Conservation (phyloP, 352 stramenopile genomes). For the Globisporangium emineosum region DNA sequence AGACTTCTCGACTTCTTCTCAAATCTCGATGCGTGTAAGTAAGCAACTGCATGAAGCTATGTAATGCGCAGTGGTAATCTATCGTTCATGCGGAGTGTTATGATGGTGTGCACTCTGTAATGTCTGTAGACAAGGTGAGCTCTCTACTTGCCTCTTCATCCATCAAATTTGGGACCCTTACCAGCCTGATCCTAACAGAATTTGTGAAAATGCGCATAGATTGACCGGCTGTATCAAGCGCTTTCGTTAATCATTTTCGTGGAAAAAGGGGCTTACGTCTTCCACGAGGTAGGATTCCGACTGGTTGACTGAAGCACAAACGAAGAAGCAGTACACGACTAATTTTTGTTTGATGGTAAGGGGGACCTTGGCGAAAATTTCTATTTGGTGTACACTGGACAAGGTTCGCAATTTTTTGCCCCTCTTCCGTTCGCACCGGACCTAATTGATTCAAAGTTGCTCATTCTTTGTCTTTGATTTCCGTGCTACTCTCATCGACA, state of each 20-base stretch:
- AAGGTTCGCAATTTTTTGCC: conserved; percentile 34
- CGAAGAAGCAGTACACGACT: neutral
- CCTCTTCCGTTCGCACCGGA: neutral
- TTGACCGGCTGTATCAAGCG: conserved; percentile 76
- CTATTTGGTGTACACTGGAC: conserved; percentile 72
- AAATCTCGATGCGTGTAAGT: conserved; percentile 70
- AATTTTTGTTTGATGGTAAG: conserved; percentile 22
- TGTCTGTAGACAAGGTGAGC: conserved; percentile 32
- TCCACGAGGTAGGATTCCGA: conserved; percentile 40
- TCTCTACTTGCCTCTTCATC: neutral
- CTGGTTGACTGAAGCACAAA: neutral
- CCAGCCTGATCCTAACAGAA: neutral
- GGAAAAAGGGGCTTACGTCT: conserved; percentile 52
- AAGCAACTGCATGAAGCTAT: conserved; percentile 2
- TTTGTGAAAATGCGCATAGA: conserved; percentile 19
- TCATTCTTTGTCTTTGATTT: neutral
- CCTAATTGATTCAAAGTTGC: neutral
- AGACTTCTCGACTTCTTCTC: conserved; percentile 81
- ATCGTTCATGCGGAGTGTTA: conserved; percentile 4
- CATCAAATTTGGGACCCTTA: neutral
- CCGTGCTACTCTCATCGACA: conserved; percentile 13
- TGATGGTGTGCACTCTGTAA: neutral
- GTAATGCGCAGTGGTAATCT: neutral
- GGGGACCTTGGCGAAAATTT: conserved; percentile 75
- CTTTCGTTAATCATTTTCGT: conserved; percentile 46